Evolutionary conservation across 116 monocot species (phyloP).

Genomic region (Zostera marina): DNA sequence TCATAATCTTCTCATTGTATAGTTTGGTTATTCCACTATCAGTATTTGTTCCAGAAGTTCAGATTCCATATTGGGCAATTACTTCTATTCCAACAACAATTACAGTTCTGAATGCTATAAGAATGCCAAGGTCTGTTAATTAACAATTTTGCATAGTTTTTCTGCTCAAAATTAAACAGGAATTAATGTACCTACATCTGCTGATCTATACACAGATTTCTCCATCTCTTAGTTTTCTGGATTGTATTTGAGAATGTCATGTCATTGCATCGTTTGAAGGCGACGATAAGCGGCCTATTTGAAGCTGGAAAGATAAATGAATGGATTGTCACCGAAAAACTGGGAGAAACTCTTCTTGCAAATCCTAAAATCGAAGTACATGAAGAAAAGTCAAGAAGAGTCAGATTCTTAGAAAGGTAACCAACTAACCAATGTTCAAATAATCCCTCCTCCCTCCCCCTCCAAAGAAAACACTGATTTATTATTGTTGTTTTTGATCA

Average conservation of each 20-base stretch:
- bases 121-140: conserved; percentile 22
- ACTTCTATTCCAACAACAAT: conserved; percentile 22
- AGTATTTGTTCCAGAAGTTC: conserved; percentile 25
- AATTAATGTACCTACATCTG: neutral
- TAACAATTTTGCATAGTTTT: neutral
- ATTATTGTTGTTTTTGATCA: neutral
- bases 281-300: conserved; percentile 12
- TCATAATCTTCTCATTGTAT: conserved; percentile 24
- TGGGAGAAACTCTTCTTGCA: conserved; percentile 14
- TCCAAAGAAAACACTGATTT: no score
- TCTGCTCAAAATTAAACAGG: neutral
- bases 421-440: neutral
- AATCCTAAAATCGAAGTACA: conserved; percentile 3
- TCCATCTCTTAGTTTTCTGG: conserved; percentile 18
- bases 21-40: conserved; percentile 23
- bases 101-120: conserved; percentile 18
- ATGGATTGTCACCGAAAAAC: conserved; percentile 31
- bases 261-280: conserved; percentile 22
- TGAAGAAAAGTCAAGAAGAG: conserved; percentile 6
- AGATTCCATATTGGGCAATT: conserved; percentile 22
- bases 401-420: conserved; percentile 19
- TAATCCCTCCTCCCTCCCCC: no score
- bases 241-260: conserved; percentile 20
- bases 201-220: conserved; percentile 3
- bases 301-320: conserved; percentile 25